Percentiles rank a stretch among this genome's conserved stretches.
These are phyloP conservation scores for Dactylorhiza incarnata DNA, from an alignment of 106 monocot species.

Conservation along the genomic window DNA sequence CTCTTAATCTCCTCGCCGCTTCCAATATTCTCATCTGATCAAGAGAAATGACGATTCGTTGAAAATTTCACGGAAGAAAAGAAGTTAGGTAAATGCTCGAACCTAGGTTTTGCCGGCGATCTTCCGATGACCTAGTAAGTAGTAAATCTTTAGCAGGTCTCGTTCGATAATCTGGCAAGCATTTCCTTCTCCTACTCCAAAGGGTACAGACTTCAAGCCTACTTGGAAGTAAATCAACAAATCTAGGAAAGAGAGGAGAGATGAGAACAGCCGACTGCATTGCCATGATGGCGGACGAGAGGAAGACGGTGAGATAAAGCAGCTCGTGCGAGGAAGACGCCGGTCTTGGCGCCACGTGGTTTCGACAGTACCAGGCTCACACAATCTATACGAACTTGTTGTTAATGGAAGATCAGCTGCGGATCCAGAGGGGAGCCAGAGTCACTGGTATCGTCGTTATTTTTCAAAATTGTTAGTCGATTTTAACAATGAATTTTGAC, in stretches of 20 bases:
- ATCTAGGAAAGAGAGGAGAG: neutral
- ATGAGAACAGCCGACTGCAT: neutral
- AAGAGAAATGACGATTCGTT: neutral
- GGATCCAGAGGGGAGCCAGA: no score
- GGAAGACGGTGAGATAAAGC: neutral
- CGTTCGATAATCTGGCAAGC: neutral
- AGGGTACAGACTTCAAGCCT: neutral
- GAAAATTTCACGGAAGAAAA: neutral
- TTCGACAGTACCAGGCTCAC: no score
- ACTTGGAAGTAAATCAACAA: neutral
- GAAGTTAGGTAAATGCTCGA: neutral
- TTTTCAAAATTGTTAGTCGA: no score
- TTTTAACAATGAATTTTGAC: no score
- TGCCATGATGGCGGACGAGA: neutral
- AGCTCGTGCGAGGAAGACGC: no score
- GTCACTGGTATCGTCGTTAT: no score
- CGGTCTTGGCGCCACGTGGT: no score
- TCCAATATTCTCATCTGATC: neutral
- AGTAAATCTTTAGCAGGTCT: neutral
- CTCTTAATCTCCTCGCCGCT: neutral
- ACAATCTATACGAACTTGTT: no score
- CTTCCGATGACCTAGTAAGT: neutral
- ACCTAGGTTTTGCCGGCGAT: constrained; percentile 1
- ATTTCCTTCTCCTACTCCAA: neutral
- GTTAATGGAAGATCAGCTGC: no score